Base-by-base conservation (phyloP, 2,329 filamentous ascomycete species). In the Talaromyces pinophilus region DNA sequence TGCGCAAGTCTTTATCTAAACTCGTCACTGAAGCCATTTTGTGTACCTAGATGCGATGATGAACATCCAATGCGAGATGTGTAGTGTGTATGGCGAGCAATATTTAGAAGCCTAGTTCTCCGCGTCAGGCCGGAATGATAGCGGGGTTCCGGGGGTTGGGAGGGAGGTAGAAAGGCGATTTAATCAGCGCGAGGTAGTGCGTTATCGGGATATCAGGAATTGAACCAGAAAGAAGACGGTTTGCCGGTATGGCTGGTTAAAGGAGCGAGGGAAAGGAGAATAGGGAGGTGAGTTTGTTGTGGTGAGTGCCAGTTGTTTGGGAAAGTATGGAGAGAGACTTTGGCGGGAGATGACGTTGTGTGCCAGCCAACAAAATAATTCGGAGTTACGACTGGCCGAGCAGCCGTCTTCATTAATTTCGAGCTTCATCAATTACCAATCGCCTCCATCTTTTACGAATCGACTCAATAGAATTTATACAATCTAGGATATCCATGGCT, bases 1-100 rank as follows among this genome's bases (percentile, higher is more conserved):
- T 93, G 85, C 92, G 92, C 88, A 99, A 86, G 83, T 99, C 95
- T 80, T 94, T 94, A 81, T 98, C 95, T 68, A 99, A 84, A 69
- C 92, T 97, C 70, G 92, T 87, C 38, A 98, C 94, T 46, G 94
- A 97, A 72, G 94, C 93, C 94, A 98, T 98, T 71, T 62, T 77
- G 68, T 62, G 13, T 62, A n/a, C 40, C 33, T 54, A 52, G n/a
- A 33, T n/a, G 13, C 19, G n/a, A 13, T 30, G 22, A 38, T 38
- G 10, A 4, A 5, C 61, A 54, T 33, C 11, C 28, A 54, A 48
- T 40, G 59, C 30, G 19, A 25, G 28, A 15, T 25, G 28, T 62
- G 52, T 4, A 62, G 50, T 30, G 38, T 52, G 15, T 28, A 60
- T 48, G 15, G 15, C 13, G 17, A 46, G 28, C 52, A 33, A 6